These are phyloP conservation scores for Wolfiporia cocos DNA, from an alignment of 1,284 basidiomycete genomes.

Conservation along the genomic window DNA sequence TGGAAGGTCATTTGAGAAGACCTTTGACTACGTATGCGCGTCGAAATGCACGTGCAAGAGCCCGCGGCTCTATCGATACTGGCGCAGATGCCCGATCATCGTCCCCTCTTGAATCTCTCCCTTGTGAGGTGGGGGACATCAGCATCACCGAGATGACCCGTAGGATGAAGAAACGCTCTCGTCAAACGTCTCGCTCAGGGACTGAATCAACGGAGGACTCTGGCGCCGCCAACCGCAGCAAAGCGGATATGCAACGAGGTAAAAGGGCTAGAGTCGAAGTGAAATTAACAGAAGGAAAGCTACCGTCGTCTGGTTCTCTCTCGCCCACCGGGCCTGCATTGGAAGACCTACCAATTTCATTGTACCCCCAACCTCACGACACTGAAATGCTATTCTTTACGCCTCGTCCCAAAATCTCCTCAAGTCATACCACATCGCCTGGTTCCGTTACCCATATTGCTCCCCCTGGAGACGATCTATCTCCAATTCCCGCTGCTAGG, in stretches of 20 bases:
- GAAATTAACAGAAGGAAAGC: too few relatives aligned
- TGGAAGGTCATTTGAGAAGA: conserved; percentile 9
- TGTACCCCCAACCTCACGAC: too few relatives aligned
- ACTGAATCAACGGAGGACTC: too few relatives aligned
- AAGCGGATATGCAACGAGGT: too few relatives aligned
- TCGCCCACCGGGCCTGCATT: too few relatives aligned
- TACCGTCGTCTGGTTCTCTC: too few relatives aligned
- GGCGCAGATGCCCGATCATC: conserved; percentile 17
- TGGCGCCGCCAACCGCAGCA: too few relatives aligned
- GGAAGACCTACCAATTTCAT: conserved; percentile 3
- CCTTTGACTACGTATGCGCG: conserved; percentile 22
- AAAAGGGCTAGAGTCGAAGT: too few relatives aligned
- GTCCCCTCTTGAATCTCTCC: conserved; percentile 32
- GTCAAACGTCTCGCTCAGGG: conserved; percentile 22
- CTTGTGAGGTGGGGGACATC: conserved; percentile 29
- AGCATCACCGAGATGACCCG: conserved; percentile 36
- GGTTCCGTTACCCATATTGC: conserved; percentile 9
- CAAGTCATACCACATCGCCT: conserved; percentile 13
- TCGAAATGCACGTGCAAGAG: conserved; percentile 10
- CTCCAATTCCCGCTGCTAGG: conserved; percentile 36
- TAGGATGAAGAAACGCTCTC: conserved; percentile 45
- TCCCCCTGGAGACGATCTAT: conserved; percentile 27
- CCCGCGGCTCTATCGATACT: neutral
- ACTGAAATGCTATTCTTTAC: conserved; percentile 14
- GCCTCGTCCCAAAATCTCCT: conserved; percentile 13